Evolutionary conservation across 2,329 filamentous ascomycete genomes (phyloP).

Genomic region (Botrytis pseudocinerea): DNA sequence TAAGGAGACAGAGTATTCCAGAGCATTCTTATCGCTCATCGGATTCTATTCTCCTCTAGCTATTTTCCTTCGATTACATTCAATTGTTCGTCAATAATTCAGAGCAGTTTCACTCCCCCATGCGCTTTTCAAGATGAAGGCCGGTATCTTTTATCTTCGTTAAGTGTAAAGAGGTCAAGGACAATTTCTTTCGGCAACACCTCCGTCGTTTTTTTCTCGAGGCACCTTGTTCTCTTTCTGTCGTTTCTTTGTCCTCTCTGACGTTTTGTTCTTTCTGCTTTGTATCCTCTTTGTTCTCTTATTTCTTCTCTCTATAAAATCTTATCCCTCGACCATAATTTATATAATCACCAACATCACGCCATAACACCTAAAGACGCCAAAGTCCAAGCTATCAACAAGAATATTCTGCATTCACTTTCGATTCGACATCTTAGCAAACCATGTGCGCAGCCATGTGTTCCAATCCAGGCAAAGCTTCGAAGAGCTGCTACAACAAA

Average conservation of each 20-base stretch:
- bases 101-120: background rate
- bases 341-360: background rate
- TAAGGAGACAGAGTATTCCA: background rate
- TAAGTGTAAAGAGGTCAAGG: background rate
- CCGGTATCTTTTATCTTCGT: background rate
- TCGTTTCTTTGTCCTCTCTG: background rate
- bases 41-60: background rate
- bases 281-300: background rate
- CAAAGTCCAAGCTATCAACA: background rate
- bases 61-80: background rate
- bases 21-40: background rate
- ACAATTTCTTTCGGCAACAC: background rate
- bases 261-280: background rate
- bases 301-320: background rate
- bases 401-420: background rate
- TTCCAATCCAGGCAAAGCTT: background rate
- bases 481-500: background rate
- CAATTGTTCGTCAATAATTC: background rate
- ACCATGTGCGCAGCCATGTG: background rate
- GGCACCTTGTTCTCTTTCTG: background rate
- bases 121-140: conserved; percentile 1
- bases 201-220: background rate
- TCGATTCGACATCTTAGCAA: background rate
- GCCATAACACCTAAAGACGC: background rate
- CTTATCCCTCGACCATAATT: background rate